Evolutionary conservation across 148 eudicot species (phyloP), one percentile per base, ranked within the genome.

Genomic region (Cornus controversa): DNA sequence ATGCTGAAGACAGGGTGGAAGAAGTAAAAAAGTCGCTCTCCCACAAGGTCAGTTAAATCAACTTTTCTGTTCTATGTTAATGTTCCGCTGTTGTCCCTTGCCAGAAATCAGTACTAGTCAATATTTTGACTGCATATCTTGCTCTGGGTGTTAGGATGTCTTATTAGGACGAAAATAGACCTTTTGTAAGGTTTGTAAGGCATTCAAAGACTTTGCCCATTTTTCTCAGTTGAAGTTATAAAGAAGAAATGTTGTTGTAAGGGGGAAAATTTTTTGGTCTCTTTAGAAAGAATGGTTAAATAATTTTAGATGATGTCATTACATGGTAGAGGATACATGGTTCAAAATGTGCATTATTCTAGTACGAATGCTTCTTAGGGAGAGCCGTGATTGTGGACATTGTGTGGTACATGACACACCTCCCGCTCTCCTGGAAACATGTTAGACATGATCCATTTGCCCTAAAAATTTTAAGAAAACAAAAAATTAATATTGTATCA

Each of bases 21-120:
- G 97, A 95, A 77, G 87, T 85, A 62, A 95, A 90, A 88, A 95
- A 90, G 85, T 83, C 94, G 8, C 79, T 91, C 69, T 81, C 93
- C 75, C 79, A 76, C 80, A 95, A 95, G 98, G 98, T 95, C 87
- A 77, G 91, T 80, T 78, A 77, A 82, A 74, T 81, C 42, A 77
- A 78, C 25, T 88, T 74, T 78, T 53, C 26, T 50, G 20, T 50
- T 50, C 16, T 50, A 11, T 50, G 6, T 70, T 74, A 26, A 72
- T 50, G 37, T 34, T 65, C 25, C 63, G 68, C 9, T 28, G 58
- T 54, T 3, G 13, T 27, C 68, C 69, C 27, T 70, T 50, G 57
- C 66, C 2, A 18, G n/a, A 69, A 37, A 20, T 60, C 24, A 60
- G 64, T 22, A 69, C 6, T 0, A 14, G 15, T 40, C 16, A 9